A percentile compares a stretch with the other conserved stretches of the same genome.
Conservation (phyloP, 1,284 basidiomycete species). For the Ustilago tritici region DNA sequence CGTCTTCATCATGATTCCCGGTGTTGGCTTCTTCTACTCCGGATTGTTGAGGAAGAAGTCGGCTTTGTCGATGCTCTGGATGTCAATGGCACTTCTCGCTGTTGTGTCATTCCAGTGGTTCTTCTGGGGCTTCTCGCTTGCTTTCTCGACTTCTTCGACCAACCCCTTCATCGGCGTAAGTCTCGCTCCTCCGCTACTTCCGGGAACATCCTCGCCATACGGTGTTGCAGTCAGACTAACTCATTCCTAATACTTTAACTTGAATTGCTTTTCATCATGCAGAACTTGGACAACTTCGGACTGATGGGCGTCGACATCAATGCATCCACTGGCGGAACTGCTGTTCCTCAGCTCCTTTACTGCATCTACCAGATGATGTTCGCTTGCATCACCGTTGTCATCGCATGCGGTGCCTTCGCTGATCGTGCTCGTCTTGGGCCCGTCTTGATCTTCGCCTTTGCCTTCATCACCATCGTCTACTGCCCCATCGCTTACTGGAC, state of each 20-base stretch:
- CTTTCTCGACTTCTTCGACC: slow-evolving; percentile 71
- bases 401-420: slow-evolving; percentile 90
- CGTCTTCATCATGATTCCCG: slow-evolving; percentile 91
- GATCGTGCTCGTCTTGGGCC: slow-evolving; percentile 91
- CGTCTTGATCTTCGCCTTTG: slow-evolving; percentile 83
- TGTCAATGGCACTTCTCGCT: slow-evolving; percentile 81
- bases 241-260: not conserved
- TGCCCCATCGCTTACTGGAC: slow-evolving; percentile 69
- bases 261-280: slow-evolving; percentile 29
- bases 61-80: slow-evolving; percentile 90
- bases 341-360: slow-evolving; percentile 83
- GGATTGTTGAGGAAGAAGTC: slow-evolving; percentile 86
- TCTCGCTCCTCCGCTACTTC: not conserved
- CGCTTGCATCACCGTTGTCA: slow-evolving; percentile 76
- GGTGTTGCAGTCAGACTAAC: no score
- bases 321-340: slow-evolving; percentile 73
- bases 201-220: no score
- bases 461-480: slow-evolving; percentile 93
- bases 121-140: slow-evolving; percentile 70
- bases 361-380: slow-evolving; percentile 91
- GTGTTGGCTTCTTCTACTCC: slow-evolving; percentile 81
- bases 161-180: slow-evolving; percentile 72
- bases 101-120: slow-evolving; percentile 79
- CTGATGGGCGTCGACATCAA: slow-evolving; percentile 83
- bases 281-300: slow-evolving; percentile 79